Evolutionary conservation across 768 basidiomycete species (phyloP).

Genomic region (Phaeotremella skinneri): DNA sequence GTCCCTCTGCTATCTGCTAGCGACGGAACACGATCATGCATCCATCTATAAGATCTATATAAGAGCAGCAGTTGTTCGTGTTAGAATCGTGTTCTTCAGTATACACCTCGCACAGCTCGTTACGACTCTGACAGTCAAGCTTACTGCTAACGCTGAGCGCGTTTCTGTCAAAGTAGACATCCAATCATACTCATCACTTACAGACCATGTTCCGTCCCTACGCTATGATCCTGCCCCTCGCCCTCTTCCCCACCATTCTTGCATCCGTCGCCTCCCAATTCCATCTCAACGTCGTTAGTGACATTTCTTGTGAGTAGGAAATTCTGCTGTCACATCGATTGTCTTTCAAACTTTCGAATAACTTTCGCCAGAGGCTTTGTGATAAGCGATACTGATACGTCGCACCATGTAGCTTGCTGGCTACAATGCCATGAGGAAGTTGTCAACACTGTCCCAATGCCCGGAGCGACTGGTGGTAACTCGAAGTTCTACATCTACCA

Average conservation of each 20-base stretch:
- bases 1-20: too few species aligned
- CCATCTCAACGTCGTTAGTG: conserved; percentile 11
- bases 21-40: too few species aligned
- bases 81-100: too few species aligned
- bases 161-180: neutral
- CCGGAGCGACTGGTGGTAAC: neutral
- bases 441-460: conserved; percentile 1
- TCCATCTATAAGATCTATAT: too few species aligned
- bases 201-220: conserved; percentile 5
- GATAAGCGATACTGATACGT: neutral
- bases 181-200: conserved; percentile 6
- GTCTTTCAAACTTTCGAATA: neutral
- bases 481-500: neutral
- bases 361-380: neutral
- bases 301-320: conserved; percentile 16
- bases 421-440: conserved; percentile 16
- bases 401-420: conserved; percentile 16
- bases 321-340: neutral
- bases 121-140: conserved; percentile 2
- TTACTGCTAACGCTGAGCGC: neutral
- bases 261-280: conserved; percentile 25
- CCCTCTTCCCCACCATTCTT: conserved; percentile 3
- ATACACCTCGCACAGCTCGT: neutral
- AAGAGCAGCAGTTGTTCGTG: too few species aligned
- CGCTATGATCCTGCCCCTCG: neutral